A percentile compares a stretch with the other conserved stretches of the same genome.
These are phyloP conservation scores for Chrysopogon serrulatus DNA, from an alignment of 176 grass and related monocot species.

Conservation along the genomic window DNA sequence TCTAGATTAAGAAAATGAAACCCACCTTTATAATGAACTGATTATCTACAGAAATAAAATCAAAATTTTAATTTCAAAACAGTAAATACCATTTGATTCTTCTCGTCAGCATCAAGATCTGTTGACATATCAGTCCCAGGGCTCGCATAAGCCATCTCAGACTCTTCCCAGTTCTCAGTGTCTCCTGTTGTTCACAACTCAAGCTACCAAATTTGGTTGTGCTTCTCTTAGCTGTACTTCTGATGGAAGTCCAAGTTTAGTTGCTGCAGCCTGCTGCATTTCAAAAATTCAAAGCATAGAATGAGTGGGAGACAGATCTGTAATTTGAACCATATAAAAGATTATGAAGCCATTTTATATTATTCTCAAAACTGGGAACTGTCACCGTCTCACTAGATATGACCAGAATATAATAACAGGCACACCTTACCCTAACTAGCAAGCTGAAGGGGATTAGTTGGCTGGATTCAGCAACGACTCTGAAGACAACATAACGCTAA, in stretches of 20 bases:
- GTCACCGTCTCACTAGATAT: neutral
- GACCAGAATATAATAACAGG: neutral
- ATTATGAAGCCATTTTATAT: neutral
- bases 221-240: neutral
- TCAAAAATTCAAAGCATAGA: slow-evolving; percentile 10
- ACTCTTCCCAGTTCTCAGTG: slow-evolving; percentile 36
- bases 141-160: slow-evolving; percentile 59
- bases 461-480: slow-evolving; percentile 30
- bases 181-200: slow-evolving; percentile 2
- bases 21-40: neutral
- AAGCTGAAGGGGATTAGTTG: slow-evolving; percentile 22
- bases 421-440: slow-evolving; percentile 4
- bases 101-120: slow-evolving; percentile 56
- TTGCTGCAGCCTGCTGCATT: neutral
- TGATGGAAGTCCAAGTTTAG: slow-evolving; percentile 10
- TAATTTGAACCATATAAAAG: neutral
- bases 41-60: neutral
- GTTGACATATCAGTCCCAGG: slow-evolving; percentile 74
- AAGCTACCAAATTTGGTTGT: slow-evolving; percentile 14
- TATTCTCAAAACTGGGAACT: neutral
- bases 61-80: neutral
- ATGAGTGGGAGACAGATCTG: neutral
- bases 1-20: neutral
- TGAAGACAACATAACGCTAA: neutral
- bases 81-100: slow-evolving; percentile 48